These are phyloP conservation scores for Anthoceros angustus DNA, from an alignment of 225 moss, liverwort and hornwort species.

Conservation along the genomic window DNA sequence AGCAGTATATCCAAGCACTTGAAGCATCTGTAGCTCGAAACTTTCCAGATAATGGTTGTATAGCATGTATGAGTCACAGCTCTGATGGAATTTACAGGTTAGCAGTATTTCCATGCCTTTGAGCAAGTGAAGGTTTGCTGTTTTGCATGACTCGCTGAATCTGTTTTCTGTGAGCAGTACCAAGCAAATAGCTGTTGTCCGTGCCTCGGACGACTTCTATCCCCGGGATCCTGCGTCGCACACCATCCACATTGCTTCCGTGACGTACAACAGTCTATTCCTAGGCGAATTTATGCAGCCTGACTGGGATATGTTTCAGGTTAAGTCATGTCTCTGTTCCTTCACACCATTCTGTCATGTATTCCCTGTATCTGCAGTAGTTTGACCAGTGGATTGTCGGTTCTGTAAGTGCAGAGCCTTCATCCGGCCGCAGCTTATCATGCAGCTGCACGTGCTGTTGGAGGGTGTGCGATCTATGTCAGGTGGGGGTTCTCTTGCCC, in stretches of 20 bases:
- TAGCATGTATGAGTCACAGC: conserved; percentile 95
- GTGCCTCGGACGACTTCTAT: conserved; percentile 99
- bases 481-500: conserved; percentile 24
- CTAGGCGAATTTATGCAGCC: conserved; percentile 94
- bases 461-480: conserved; percentile 87
- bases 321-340: conserved; percentile 5
- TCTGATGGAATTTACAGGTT: conserved; percentile 75
- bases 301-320: conserved; percentile 99
- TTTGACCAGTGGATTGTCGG: neutral
- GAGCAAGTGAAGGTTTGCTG: neutral
- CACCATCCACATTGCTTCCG: conserved; percentile 92
- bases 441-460: conserved; percentile 87
- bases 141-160: neutral
- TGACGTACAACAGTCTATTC: conserved; percentile 83
- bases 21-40: conserved; percentile 73
- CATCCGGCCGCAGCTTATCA: conserved; percentile 95
- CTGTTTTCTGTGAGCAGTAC: conserved; percentile 28
- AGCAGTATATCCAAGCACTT: conserved; percentile 55
- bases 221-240: conserved; percentile 90
- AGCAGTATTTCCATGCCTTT: neutral
- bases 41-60: conserved; percentile 85
- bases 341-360: no score
- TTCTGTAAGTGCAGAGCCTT: conserved; percentile 37
- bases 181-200: conserved; percentile 73
- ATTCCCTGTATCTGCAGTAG: neutral